Percentiles rank a stretch among this genome's conserved stretches.
These are phyloP conservation scores for Cladosporium phlei DNA, from an alignment of 2,329 filamentous ascomycete genomes.

Conservation along the genomic window DNA sequence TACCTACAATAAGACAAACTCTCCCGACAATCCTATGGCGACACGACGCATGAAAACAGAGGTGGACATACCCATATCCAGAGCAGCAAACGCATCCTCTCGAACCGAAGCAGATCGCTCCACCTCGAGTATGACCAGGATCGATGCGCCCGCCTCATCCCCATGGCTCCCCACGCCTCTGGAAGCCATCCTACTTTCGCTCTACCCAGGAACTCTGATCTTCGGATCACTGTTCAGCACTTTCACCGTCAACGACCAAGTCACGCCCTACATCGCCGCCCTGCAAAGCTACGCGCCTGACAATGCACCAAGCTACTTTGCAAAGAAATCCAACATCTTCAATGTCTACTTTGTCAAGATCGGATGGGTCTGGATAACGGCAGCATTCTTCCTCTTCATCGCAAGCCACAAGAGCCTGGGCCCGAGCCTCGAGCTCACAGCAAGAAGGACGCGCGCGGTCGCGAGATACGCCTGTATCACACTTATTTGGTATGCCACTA, in stretches of 20 bases:
- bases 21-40: constrained; percentile 9
- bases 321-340: constrained; percentile 86
- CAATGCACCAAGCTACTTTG: constrained; percentile 77
- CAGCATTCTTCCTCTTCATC: constrained; percentile 66
- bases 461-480: constrained; percentile 70
- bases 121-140: constrained; percentile 11
- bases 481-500: constrained; percentile 74
- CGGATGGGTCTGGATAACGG: constrained; percentile 86
- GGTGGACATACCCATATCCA: constrained; percentile 21
- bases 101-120: constrained; percentile 3
- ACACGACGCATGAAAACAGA: constrained; percentile 18
- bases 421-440: constrained; percentile 35
- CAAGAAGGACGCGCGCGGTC: constrained; percentile 53
- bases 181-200: constrained; percentile 58
- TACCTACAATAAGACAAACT: not conserved
- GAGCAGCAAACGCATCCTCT: constrained; percentile 14
- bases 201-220: constrained; percentile 74
- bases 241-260: constrained; percentile 56
- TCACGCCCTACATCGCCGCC: constrained; percentile 53
- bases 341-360: constrained; percentile 92
- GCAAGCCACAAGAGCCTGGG: constrained; percentile 60
- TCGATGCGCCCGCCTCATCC: constrained; percentile 26
- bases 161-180: constrained; percentile 66
- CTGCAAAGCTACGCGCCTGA: constrained; percentile 59
- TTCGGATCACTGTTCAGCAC: constrained; percentile 77